Evolutionary conservation across 768 basidiomycete species (phyloP).

Genomic region (Cystofilobasidium bisporidii): DNA sequence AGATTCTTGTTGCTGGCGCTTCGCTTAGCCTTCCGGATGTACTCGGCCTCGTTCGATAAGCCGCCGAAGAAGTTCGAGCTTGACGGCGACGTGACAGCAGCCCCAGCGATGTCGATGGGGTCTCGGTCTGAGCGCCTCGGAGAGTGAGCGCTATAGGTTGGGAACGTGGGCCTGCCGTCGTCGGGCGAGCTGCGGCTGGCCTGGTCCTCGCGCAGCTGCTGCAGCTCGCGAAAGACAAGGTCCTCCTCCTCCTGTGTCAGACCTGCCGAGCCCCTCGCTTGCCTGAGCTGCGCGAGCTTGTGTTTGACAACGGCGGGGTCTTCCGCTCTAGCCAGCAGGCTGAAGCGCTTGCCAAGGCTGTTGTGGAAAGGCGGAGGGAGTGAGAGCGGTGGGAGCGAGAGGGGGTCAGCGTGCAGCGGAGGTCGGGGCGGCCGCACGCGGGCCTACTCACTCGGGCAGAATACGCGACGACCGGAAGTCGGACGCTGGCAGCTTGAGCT

Average conservation of each 20-base stretch:
- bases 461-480: conserved; percentile 15
- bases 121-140: not conserved
- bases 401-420: not conserved
- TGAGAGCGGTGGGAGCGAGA: not conserved
- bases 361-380: not conserved
- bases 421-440: not conserved
- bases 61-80: conserved; percentile 21
- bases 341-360: conserved; percentile 21
- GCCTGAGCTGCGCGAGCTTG: conserved; percentile 15
- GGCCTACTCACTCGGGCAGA: conserved; percentile 15
- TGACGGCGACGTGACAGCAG: not conserved
- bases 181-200: not conserved
- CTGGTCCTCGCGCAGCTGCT: conserved; percentile 8
- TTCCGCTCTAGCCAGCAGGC: conserved; percentile 14
- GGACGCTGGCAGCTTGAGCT: not conserved
- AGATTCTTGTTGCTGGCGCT: conserved; percentile 4
- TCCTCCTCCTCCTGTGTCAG: conserved; percentile 24
- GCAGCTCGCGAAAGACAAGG: conserved; percentile 18
- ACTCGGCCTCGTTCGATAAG: not conserved
- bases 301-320: conserved; percentile 1
- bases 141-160: too few species aligned
- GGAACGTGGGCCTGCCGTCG: not conserved
- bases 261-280: not conserved
- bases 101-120: not conserved
- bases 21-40: conserved; percentile 1